Evolutionary conservation across 2,329 filamentous ascomycete genomes (phyloP), one percentile per base, ranked within the genome.

Genomic region (Penicillium italicum): DNA sequence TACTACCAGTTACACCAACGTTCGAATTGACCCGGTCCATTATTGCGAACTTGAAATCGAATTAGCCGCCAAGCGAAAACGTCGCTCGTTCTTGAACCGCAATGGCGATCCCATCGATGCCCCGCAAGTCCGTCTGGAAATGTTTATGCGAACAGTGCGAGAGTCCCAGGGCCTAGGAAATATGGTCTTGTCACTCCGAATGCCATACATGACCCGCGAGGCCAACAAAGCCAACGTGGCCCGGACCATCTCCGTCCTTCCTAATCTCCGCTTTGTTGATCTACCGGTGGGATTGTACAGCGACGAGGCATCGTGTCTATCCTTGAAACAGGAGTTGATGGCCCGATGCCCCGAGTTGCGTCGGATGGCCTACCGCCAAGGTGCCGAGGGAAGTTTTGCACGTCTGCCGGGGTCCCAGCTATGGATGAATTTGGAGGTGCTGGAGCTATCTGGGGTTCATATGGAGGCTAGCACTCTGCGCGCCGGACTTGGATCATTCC

Each of bases 171-270:
- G 77, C 45, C 72, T 96, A 43, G 91, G 87, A 33, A 78, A 82
- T 53, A 78, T 85, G 40, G 90, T 96, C 5, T 77, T 87, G 67
- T 91, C 87, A 65, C 80, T 97, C 67, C 96, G 96, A 78, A 86
- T 91, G 56, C 91, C 93, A 7, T 97, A 96, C 74, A 97, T 97
- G 93, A 87, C 93, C 51, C 86, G 93, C 55, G 91, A 97, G 76
- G 89, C 89, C 1, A 89, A 84, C 70, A 91, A 94, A 71, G 83
- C 89, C 51, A 89, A 93, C 60, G 82, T 97, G 46, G 92, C 93
- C 10, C 85, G 91, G 48, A 90, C 89, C 26, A 88, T 97, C 45
- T 90, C 91, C 36, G 89, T 92, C 24, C 81, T 93, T 41, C 90
- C 91, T 30, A 91, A 93, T 67, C 79, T 97, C 42, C 87, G 85